phyloP scores from a whole-genome alignment of 2,329 filamentous ascomycete genomes.

The Stemphylium lycopersici region DNA sequence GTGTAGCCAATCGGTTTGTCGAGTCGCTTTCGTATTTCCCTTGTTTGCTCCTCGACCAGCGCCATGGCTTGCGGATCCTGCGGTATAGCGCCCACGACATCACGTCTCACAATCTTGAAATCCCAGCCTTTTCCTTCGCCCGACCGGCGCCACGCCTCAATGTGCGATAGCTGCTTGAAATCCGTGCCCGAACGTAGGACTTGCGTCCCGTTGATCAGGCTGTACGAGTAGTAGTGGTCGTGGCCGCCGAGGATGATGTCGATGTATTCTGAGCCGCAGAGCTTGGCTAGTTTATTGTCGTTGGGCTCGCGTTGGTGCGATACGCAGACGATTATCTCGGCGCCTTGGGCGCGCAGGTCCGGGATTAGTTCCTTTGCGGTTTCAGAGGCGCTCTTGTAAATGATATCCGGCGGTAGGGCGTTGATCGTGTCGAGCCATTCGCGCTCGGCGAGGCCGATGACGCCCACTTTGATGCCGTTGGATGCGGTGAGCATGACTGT shows the following conservation, averaged over 20 bases:
- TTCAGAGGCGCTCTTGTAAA: conserved; percentile 78
- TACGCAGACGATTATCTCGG: conserved; percentile 80
- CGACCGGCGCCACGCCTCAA: conserved; percentile 71
- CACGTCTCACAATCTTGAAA: conserved; percentile 76
- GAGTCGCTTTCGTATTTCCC: conserved; percentile 74
- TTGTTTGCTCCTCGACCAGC: conserved; percentile 72
- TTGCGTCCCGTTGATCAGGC: conserved; percentile 77
- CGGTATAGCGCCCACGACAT: conserved; percentile 72
- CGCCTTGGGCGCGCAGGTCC: conserved; percentile 73
- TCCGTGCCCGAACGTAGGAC: conserved; percentile 87
- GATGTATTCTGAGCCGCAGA: conserved; percentile 71
- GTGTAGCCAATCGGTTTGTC: conserved; percentile 84
- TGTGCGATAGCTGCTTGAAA: conserved; percentile 90
- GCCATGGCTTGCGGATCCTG: conserved; percentile 66
- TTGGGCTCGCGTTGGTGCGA: conserved; percentile 90
- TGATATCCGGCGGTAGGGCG: conserved; percentile 77
- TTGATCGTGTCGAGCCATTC: conserved; percentile 93
- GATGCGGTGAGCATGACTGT: conserved; percentile 79
- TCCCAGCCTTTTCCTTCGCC: conserved; percentile 68
- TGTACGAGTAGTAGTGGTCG: conserved; percentile 86
- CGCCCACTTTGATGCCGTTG: conserved; percentile 83
- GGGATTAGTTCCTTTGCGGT: conserved; percentile 80
- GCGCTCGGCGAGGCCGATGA: conserved; percentile 84
- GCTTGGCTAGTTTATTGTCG: conserved; percentile 81
- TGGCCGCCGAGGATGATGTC: conserved; percentile 89